Conservation (phyloP, 306 rosid genomes). For the Chamaecrista fasciculata region DNA sequence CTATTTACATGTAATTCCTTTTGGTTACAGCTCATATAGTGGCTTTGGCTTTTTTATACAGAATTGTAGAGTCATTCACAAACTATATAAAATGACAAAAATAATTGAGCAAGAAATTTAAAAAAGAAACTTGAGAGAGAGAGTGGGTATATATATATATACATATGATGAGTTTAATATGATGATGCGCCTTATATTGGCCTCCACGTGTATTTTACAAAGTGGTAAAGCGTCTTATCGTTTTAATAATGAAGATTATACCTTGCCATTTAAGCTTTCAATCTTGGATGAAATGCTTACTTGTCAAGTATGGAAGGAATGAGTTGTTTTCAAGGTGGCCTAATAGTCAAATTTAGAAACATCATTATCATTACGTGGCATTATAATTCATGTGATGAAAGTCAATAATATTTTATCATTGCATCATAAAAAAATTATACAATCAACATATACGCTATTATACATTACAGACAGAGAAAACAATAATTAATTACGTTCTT, state of each 20-base stretch:
- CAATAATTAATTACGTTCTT: too few relatives aligned
- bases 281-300: conserved; percentile 18
- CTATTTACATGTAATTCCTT: not conserved
- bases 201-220: conserved; percentile 30
- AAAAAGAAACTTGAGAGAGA: conserved; percentile 8
- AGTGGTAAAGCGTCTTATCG: conserved; percentile 28
- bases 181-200: not conserved
- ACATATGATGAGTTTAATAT: too few relatives aligned
- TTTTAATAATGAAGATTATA: conserved; percentile 18
- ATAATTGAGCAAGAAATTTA: conserved; percentile 31
- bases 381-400: not conserved
- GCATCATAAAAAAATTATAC: not conserved
- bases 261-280: conserved; percentile 29
- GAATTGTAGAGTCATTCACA: not conserved
- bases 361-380: not conserved
- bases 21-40: not conserved
- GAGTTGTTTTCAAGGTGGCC: conserved; percentile 17
- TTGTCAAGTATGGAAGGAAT: conserved; percentile 19
- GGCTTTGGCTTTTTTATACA: not conserved
- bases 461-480: not conserved
- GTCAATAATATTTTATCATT: conserved; percentile 16
- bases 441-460: not conserved
- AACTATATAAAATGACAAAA: not conserved
- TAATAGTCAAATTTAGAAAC: not conserved
- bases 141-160: not conserved